Conservation (phyloP, 148 eudicot genomes). For the Beta vulgaris region DNA sequence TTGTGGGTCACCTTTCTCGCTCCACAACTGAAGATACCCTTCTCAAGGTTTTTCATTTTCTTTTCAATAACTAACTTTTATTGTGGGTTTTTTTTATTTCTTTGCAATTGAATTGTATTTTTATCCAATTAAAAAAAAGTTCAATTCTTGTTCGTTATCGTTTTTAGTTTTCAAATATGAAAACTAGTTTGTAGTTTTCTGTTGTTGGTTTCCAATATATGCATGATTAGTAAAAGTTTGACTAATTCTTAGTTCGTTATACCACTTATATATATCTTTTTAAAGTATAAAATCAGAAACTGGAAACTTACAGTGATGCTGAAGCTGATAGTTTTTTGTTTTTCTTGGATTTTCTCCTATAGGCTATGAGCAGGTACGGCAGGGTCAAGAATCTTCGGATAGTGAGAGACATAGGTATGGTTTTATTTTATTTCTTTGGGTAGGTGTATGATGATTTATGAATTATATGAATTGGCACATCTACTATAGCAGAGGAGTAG, state of each 20-base stretch:
- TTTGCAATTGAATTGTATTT: no score
- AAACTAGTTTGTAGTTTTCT: no score
- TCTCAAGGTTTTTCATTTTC: slow-evolving; percentile 40
- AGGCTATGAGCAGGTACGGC: slow-evolving; percentile 85
- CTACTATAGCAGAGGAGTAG: not conserved
- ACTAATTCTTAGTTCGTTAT: no score
- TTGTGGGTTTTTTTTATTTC: not conserved
- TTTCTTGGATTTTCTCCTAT: slow-evolving; percentile 9
- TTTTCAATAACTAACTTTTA: not conserved
- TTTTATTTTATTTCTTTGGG: not conserved
- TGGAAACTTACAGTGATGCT: no score
- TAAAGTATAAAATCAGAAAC: no score
- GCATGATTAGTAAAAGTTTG: no score
- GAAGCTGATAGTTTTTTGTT: not conserved
- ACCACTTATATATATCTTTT: no score
- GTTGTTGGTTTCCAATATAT: no score
- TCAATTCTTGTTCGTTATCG: no score
- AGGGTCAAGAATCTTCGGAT: slow-evolving; percentile 74
- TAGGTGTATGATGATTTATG: not conserved
- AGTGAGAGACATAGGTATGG: slow-evolving; percentile 83
- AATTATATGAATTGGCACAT: not conserved
- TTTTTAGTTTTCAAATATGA: not conserved
- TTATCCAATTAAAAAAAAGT: no score
- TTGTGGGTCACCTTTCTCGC: slow-evolving; percentile 75
- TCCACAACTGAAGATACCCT: slow-evolving; percentile 73